Evolutionary conservation across 169 alveolate species (phyloP), one percentile per base, ranked within the genome.

Genomic region (Eimeria maxima): DNA sequence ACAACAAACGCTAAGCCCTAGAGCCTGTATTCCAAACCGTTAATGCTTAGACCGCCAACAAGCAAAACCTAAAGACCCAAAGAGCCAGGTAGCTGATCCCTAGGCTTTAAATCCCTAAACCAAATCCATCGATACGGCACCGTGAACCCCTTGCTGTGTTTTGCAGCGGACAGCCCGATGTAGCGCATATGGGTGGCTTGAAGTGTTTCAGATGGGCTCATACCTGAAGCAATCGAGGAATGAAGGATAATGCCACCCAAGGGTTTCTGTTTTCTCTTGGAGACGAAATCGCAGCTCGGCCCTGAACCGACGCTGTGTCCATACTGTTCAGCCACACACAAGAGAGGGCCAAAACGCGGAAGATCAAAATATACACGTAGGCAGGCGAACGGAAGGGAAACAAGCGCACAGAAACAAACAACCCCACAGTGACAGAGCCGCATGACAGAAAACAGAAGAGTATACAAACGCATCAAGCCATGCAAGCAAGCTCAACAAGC

Each of bases 181-280:
- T 33, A 1, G 38, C 38, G 38, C 38, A 33, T 1, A 33, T 33
- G 38, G 2, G 38, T 33, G 38, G 38, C 38, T 1, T 33, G 38
- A 33, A 33, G 38, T 33, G 38, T 33, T 33, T 33, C 2, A 44
- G 94, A 24, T 20, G 44, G 10, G 55, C 20, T 73, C 65, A 97
- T 53, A 98, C 99, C 99, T 27, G 99, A 97, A 8, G 99, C 97
- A 20, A 98, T 86, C 3, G 99, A 98, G 0, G 99, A 96, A 27
- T 98, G 99, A n/a, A 98, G 95, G 44, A 98, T 94, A n/a, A 98
- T 92, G 11, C 99, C 99, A 2, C 98, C 99, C 3, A 98, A 97
- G 10, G 97, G 97, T 47, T 50, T 88, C n/a, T 91, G 53, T n/a
- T 87, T 74, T 5, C 60, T 76, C 53, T 89, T 55, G 33, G 53